Base-by-base conservation (phyloP, 139 green algal species). In the Desmodesmus armatus region DNA sequence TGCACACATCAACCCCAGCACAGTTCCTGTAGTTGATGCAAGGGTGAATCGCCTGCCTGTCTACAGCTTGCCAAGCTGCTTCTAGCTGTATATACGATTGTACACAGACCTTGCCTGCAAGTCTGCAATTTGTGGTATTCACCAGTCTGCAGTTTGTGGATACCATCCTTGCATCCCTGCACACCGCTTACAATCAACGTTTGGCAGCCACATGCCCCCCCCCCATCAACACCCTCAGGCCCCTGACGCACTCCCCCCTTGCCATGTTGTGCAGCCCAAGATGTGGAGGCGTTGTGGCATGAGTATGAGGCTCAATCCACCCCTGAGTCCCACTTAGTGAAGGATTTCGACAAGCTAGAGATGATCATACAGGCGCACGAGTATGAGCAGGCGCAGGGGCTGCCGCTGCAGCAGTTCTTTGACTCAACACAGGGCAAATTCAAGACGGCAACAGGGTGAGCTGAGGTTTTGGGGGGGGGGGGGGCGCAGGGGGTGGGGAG, bases 281-380 rank as follows among this genome's bases (percentile, higher is more conserved):
- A 98, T 80, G 89, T 99, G 15, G 76, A 89, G 62, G 82, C 81
- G 21, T 89, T 99, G 17, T 99, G 95, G 95, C 67, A 93, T 5
- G 96, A 99, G 88, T 99, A 99, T 73, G 97, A 99, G 87, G 79
- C 82, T 2, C 97, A 90, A 3, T 43, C 88, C 9, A 96, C 90
- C 0, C 76, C 78, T 0, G 96, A 99, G 79, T 95, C 96, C 0
- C 85, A 88, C 51, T 81, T 99, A 49, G 93, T 99, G 6, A 99
- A 99, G 82, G 96, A 99, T 86, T 95, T 99, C 82, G 96, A 99
- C 92, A 99, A 99, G 90, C 67, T 98, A 69, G 93, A 96, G 86
- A 96, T 96, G 93, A 94, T 96, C 81, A 51, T 96, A 17, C 89
- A 92, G 86, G 96, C 96, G 21, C 51, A 89, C 17, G 96, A 99